Base-by-base conservation (phyloP, 2,329 filamentous ascomycete genomes). In the Colletotrichum cereale region DNA sequence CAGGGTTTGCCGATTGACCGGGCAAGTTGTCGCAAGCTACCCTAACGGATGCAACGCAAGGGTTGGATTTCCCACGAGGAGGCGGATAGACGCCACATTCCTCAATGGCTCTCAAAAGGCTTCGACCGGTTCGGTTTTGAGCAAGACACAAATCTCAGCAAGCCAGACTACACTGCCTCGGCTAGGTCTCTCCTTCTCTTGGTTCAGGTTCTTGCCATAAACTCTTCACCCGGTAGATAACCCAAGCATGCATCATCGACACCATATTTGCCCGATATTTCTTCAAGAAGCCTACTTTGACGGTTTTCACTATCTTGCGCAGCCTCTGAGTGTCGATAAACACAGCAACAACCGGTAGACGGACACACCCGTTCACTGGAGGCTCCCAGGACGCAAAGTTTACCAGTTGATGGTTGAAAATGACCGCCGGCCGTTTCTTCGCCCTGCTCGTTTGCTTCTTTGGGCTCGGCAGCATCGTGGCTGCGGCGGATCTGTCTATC, bases 361-460 rank as follows among this genome's bases (percentile, higher is more conserved):
- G 21, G 47, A 38, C 16, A 44, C 11, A 18, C 14, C 10, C 38
- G 34, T 36, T 53, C n/a, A 44, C 36, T 53, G 53, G 31, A 66
- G 62, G 36, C 34, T 38, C 36, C 18, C n/a, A 44, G 8, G 53
- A 14, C 16, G 58, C 24, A 18, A 18, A 8, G n/a, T 31, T 21
- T 34, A 12, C 3, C 62, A 34, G 24, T 34, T n/a, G 38, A 14
- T 55, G 21, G n/a, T 50, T 50, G 38, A 48, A n/a, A 5, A 70
- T 71, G 69, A 47, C 58, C 44, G 24, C 56, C 38, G n/a, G 16
- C 31, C 65, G 69, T 16, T 40, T 71, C 38, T 18, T 71, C 47
- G 26, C 53, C 31, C 14, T 68, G 44, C 38, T 71, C 24, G 53
- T 60, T n/a, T 71, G 65, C 55, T 42, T 71, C 0, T 47, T 71